Evolutionary conservation across 2,329 filamentous ascomycete species (phyloP).

Genomic region (Diplodia sapinea): DNA sequence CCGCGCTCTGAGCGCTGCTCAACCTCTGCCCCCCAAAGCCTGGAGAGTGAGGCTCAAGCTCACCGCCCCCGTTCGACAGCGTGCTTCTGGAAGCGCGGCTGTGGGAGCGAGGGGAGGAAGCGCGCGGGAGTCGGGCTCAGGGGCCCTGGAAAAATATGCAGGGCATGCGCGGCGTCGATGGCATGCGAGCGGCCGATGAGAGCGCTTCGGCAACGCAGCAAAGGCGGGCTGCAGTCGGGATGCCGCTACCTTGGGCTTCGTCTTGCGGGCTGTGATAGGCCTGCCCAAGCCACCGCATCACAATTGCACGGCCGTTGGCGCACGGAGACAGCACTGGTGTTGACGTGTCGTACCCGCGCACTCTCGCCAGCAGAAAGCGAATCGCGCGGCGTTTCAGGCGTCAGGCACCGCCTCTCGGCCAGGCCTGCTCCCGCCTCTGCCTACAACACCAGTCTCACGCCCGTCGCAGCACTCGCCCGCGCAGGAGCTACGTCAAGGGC

Average conservation of each 20-base stretch:
- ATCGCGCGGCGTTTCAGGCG: slow-evolving; percentile 19
- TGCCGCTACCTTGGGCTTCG: not conserved
- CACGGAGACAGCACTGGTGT: slow-evolving; percentile 14
- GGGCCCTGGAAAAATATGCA: not conserved
- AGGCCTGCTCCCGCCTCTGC: not conserved
- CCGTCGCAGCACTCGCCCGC: not conserved
- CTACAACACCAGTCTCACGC: not conserved
- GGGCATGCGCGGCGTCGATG: not conserved
- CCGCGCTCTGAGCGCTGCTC: not conserved
- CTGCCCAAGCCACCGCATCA: slow-evolving; percentile 10
- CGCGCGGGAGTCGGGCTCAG: not conserved
- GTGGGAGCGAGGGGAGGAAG: not conserved
- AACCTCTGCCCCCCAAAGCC: not conserved
- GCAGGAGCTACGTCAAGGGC: not conserved
- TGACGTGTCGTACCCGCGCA: slow-evolving; percentile 17
- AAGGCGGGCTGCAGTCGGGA: slow-evolving; percentile 8
- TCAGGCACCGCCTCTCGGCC: not conserved
- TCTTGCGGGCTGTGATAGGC: not conserved
- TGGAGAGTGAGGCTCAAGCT: slow-evolving; percentile 16
- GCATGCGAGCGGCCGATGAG: not conserved
- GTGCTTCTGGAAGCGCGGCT: not conserved
- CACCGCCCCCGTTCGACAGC: not conserved
- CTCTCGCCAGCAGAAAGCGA: not conserved
- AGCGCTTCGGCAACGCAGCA: not conserved
- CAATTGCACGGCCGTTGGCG: not conserved